Conservation (phyloP, 345 rosid species). For the Pseudoturritis turrita region DNA sequence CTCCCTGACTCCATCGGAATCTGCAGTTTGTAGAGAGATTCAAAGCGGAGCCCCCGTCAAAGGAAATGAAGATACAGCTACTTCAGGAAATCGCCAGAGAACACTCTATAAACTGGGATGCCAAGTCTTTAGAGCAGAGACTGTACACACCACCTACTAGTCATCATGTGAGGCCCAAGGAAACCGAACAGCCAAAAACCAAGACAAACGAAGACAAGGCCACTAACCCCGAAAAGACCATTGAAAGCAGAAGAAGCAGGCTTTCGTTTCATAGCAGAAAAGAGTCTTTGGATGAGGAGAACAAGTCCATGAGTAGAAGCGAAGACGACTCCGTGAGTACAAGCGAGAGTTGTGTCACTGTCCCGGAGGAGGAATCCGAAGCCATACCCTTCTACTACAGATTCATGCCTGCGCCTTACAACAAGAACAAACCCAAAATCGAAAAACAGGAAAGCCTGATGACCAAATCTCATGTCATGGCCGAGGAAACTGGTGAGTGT, state of each 20-base stretch:
- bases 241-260: constrained; percentile 21
- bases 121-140: constrained; percentile 57
- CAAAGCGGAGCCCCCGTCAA: constrained; percentile 41
- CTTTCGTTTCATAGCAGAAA: constrained; percentile 14
- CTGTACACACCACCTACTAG: constrained; percentile 35
- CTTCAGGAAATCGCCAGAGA: constrained; percentile 57
- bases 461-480: constrained; percentile 1
- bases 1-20: background rate
- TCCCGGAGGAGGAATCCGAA: constrained; percentile 41
- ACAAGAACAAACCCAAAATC: constrained; percentile 25
- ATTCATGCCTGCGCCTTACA: constrained; percentile 52
- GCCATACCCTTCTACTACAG: constrained; percentile 36
- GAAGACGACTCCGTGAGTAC: constrained; percentile 39
- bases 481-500: constrained; percentile 2
- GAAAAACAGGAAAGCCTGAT: constrained; percentile 35
- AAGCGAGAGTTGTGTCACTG: constrained; percentile 33
- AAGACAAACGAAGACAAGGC: background rate
- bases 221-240: background rate
- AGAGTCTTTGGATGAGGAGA: constrained; percentile 11
- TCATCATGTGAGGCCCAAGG: constrained; percentile 41
- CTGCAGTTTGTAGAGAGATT: constrained; percentile 51
- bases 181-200: background rate
- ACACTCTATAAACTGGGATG: constrained; percentile 57
- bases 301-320: constrained; percentile 31
- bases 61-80: constrained; percentile 63